Evolutionary conservation across 371 early-diverging fungal species (phyloP).

Genomic region (Mucor velutinosus): DNA sequence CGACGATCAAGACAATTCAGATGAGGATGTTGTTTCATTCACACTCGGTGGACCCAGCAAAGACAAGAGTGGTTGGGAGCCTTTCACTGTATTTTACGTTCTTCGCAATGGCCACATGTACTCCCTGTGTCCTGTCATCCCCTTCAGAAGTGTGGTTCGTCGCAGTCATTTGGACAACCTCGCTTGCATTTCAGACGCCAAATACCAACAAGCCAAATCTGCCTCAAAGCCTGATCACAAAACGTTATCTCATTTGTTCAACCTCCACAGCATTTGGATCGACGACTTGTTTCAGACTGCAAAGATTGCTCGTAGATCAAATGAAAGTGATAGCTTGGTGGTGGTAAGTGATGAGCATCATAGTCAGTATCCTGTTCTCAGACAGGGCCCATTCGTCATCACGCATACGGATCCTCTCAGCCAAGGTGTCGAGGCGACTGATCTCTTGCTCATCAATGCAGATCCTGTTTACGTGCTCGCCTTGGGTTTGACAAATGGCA

Average conservation of each 20-base stretch:
- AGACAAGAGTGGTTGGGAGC: constrained; percentile 42
- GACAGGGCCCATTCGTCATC: constrained; percentile 46
- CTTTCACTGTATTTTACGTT: constrained; percentile 46
- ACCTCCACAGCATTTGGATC: constrained; percentile 44
- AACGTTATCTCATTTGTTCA: constrained; percentile 26
- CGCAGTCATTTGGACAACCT: constrained; percentile 42
- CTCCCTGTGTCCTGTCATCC: constrained; percentile 47
- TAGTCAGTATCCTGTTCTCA: constrained; percentile 24
- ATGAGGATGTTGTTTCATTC: constrained; percentile 52
- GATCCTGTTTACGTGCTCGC: constrained; percentile 29
- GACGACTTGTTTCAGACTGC: constrained; percentile 29
- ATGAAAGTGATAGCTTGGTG: constrained; percentile 17
- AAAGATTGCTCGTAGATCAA: constrained; percentile 8
- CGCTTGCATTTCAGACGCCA: constrained; percentile 32
- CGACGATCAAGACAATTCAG: constrained; percentile 33
- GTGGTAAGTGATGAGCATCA: constrained; percentile 14
- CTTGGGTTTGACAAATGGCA: constrained; percentile 36
- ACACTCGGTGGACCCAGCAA: constrained; percentile 38
- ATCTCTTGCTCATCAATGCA: constrained; percentile 31
- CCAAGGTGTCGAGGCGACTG: constrained; percentile 18
- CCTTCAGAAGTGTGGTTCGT: constrained; percentile 36
- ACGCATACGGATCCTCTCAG: constrained; percentile 5
- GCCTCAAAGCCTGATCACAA: constrained; percentile 1
- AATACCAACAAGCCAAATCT: constrained; percentile 22
- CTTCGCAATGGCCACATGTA: constrained; percentile 46